These are phyloP conservation scores for Eimeria falciformis DNA, from an alignment of 169 alveolate genomes.

Conservation along the genomic window DNA sequence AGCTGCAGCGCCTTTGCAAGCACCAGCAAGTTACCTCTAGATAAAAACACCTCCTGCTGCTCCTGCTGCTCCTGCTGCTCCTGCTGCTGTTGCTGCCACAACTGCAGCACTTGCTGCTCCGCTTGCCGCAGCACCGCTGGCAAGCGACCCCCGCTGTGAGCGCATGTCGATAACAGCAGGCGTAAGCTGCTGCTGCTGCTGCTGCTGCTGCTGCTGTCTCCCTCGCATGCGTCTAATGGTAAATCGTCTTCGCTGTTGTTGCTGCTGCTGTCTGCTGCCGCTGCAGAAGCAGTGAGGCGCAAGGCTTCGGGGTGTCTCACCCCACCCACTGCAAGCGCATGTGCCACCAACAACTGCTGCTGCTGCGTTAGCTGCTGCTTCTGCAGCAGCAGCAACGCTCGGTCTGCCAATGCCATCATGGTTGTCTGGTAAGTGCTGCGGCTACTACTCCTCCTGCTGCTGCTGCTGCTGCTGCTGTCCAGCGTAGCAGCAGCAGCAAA, in stretches of 20 bases:
- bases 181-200: slow-evolving; percentile 41
- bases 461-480: slow-evolving; percentile 20
- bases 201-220: slow-evolving; percentile 39
- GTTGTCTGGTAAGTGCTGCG: background rate
- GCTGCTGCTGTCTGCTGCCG: slow-evolving; percentile 4
- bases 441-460: slow-evolving; percentile 33
- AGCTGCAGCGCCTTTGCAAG: slow-evolving; percentile 50
- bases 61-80: slow-evolving; percentile 14
- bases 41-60: background rate
- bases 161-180: slow-evolving; percentile 42
- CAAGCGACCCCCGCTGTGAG: slow-evolving; percentile 16
- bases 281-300: slow-evolving; percentile 51
- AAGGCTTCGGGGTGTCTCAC: slow-evolving; percentile 7
- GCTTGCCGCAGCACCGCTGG: slow-evolving; percentile 7
- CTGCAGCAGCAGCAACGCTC: slow-evolving; percentile 36
- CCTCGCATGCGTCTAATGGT: background rate
- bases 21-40: slow-evolving; percentile 15
- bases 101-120: slow-evolving; percentile 40
- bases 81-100: background rate
- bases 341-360: slow-evolving; percentile 38
- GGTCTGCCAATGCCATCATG: slow-evolving; percentile 28
- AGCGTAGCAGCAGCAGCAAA: slow-evolving; percentile 51
- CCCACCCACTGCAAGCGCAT: slow-evolving; percentile 9
- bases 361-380: slow-evolving; percentile 22
- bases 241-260: background rate